These are phyloP conservation scores for Dictyostelium brefeldianum DNA, from an alignment of 78 protist species.

Conservation along the genomic window DNA sequence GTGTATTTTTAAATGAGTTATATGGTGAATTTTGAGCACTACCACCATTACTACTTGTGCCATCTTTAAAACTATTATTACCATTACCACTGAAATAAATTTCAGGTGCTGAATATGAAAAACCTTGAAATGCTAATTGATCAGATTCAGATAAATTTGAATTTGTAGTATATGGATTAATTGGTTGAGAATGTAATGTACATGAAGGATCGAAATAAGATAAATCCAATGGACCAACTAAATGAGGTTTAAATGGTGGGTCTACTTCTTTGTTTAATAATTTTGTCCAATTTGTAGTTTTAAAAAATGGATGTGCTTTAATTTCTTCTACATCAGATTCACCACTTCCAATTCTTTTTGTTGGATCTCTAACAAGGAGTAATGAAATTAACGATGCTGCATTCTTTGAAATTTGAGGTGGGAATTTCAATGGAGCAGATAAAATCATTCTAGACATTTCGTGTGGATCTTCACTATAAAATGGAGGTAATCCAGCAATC, in stretches of 20 bases:
- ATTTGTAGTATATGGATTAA: slow-evolving; percentile 53
- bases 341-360: slow-evolving; percentile 62
- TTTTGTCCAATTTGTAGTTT: slow-evolving; percentile 65
- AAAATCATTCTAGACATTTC: slow-evolving; percentile 85
- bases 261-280: slow-evolving; percentile 59
- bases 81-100: background rate
- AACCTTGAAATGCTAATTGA: slow-evolving; percentile 79
- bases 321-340: slow-evolving; percentile 84
- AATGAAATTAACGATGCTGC: slow-evolving; percentile 18
- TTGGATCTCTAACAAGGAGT: slow-evolving; percentile 60
- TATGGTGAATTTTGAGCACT: slow-evolving; percentile 20
- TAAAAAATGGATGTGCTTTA: slow-evolving; percentile 82
- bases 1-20: slow-evolving; percentile 18
- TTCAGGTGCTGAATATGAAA: slow-evolving; percentile 77
- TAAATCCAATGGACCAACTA: slow-evolving; percentile 68
- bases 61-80: background rate
- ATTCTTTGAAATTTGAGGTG: slow-evolving; percentile 76
- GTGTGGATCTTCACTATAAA: slow-evolving; percentile 79
- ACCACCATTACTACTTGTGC: background rate
- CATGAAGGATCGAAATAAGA: slow-evolving; percentile 67
- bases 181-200: slow-evolving; percentile 68
- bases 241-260: slow-evolving; percentile 89
- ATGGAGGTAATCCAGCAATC: slow-evolving; percentile 91
- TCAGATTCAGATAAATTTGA: slow-evolving; percentile 61
- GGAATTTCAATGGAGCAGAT: slow-evolving; percentile 77